Percentiles rank a stretch among this genome's conserved stretches.
phyloP scores from a whole-genome alignment of 192 early-diverging fungal genomes.

The Allomyces arbusculus region DNA sequence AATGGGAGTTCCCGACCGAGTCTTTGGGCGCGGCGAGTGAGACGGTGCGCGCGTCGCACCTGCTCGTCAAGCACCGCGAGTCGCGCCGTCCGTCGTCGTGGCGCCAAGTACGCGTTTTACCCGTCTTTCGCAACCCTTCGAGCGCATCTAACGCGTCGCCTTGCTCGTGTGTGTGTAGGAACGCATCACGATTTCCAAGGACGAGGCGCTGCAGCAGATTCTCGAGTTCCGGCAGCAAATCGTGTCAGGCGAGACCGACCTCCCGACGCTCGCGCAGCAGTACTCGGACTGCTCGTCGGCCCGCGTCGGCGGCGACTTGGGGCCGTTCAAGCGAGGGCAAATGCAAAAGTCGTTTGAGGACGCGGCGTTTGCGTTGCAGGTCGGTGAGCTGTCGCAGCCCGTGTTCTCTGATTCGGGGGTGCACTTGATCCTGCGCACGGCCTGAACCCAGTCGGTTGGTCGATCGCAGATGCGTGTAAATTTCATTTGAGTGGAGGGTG shows the following conservation, averaged over 20 bases:
- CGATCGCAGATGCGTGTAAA: no score
- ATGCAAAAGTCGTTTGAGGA: conserved; percentile 89
- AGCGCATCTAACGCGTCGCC: no score
- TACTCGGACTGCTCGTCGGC: conserved; percentile 89
- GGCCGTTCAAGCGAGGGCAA: conserved; percentile 60
- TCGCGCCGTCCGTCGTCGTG: conserved; percentile 76
- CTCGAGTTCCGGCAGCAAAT: conserved; percentile 43
- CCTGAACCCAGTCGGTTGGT: conserved; percentile 16
- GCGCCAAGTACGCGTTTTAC: conserved; percentile 40
- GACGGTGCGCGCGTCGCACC: conserved; percentile 61
- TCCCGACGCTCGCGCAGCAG: conserved; percentile 49
- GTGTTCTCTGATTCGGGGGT: conserved; percentile 81
- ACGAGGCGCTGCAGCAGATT: conserved; percentile 62
- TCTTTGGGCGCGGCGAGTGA: conserved; percentile 4
- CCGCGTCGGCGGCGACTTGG: conserved; percentile 69
- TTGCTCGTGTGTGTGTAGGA: conserved; percentile 16
- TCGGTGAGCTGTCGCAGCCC: conserved; percentile 61
- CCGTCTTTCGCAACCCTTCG: not conserved
- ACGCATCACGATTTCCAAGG: conserved; percentile 73
- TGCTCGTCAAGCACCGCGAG: conserved; percentile 74
- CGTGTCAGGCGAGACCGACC: conserved; percentile 28
- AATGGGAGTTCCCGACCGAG: conserved; percentile 5
- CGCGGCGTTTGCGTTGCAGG: conserved; percentile 59
- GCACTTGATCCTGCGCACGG: conserved; percentile 80
- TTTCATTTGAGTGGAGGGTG: no score